Base-by-base conservation (phyloP, 495 filamentous ascomycete genomes). In the Polyplosphaeria fusca region DNA sequence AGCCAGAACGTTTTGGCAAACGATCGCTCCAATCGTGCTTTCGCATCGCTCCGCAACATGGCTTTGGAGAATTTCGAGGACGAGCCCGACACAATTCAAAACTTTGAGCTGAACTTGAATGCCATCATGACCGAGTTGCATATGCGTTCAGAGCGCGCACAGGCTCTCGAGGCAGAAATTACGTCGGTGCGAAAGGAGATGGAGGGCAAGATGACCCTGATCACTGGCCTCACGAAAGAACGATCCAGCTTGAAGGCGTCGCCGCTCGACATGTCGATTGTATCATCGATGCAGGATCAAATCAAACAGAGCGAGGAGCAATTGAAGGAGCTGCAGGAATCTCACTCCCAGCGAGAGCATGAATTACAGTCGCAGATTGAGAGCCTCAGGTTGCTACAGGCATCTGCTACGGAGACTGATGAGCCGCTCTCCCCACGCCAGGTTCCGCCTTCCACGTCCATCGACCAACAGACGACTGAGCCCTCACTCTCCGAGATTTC, bases 151-250 rank as follows among this genome's bases (percentile, higher is more conserved):
- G 93, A 97, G 66, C 85, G 89, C 20, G 89, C 95, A 32, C 86
- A 91, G 66, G 84, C 91, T 45, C 77, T 98, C 9, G 93, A 98
- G 68, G 83, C 82, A 4, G 94, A 96, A 64, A 82, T 96, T 53
- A 74, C 83, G 1, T 83, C 81, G 5, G 81, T 92, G 13, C 94
- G 87, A 75, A 93, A 87, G 70, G 94, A 96, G 68, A 95, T 98
- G 88, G 94, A 98, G 58, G 82, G 79, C 51, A 97, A 97, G 79
- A 87, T 87, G 73, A 86, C 86, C 20, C 91, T 98, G 64, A 96
- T 98, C 55, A 88, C 90, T 16, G 93, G 93, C 4, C 79, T 98
- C 28, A 94, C 94, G 16, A 82, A 91, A 37, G 93, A 98, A 68
- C 79, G 93, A 63, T 89, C 89, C 2, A 91, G 88, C 69, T 81